These are phyloP conservation scores for Rhodotorula graminis DNA, from an alignment of 768 basidiomycete genomes.

Conservation along the genomic window DNA sequence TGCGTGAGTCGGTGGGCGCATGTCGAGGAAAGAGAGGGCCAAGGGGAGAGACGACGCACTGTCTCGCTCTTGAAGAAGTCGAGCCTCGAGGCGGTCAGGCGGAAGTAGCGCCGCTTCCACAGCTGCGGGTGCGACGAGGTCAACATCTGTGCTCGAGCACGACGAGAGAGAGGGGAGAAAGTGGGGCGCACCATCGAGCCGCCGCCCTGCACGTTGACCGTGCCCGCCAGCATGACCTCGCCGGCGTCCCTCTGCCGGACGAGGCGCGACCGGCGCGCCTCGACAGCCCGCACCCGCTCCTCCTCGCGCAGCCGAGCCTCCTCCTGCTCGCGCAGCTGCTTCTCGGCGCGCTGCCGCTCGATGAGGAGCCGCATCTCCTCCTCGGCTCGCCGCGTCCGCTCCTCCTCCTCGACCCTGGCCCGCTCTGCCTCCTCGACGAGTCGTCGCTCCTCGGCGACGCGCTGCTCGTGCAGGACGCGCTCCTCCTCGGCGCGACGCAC, in stretches of 20 bases:
- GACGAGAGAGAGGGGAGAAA: background rate
- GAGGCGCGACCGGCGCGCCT: background rate
- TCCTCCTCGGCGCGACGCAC: background rate
- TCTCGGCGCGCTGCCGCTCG: constrained; percentile 17
- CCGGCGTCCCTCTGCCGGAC: background rate
- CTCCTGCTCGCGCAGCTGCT: constrained; percentile 21
- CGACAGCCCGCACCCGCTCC: background rate
- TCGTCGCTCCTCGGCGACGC: background rate
- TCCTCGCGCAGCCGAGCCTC: constrained; percentile 1
- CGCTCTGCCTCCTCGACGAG: background rate
- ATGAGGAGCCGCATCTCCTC: constrained; percentile 31
- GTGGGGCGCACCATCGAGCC: constrained; percentile 16
- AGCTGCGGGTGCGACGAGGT: background rate
- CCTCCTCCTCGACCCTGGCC: constrained; percentile 6
- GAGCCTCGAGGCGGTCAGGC: background rate
- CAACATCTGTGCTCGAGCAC: no score
- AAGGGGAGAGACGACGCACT: background rate
- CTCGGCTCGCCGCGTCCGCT: constrained; percentile 14
- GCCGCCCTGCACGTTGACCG: constrained; percentile 26
- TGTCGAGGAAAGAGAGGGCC: background rate
- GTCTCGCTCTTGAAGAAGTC: constrained; percentile 22
- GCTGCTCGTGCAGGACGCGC: background rate
- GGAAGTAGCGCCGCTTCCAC: constrained; percentile 30
- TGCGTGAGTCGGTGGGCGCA: no score
- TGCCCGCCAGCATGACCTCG: constrained; percentile 23